Evolutionary conservation across 2,329 filamentous ascomycete species (phyloP), one percentile per base, ranked within the genome.

Genomic region (Aspergillus ibericus): DNA sequence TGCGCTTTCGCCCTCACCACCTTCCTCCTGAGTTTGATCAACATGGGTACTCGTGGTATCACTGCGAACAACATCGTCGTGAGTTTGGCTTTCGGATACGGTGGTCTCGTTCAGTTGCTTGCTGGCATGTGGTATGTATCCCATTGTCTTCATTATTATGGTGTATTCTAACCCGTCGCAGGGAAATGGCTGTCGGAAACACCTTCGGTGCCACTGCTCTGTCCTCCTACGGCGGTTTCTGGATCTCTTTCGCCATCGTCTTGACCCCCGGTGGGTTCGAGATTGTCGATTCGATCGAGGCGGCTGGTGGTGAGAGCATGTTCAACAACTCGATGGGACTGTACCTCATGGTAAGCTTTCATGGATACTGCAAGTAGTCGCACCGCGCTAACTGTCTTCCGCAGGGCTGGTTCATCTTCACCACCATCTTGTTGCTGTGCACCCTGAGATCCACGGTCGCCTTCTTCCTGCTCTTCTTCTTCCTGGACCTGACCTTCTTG

Each of bases 151-250:
- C 9, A 13, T 15, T 40, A 18, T 16, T 16, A 13, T 52, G 46
- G 34, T 20, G n/a, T 22, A 35, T 29, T 53, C 51, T 49, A 56
- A 61, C 34, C 58, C 20, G 9, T 49, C 22, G n/a, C 62, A 91
- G 89, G 89, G 90, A 93, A 79, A 91, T 93, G 85, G 89, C 90
- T 35, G 83, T 91, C n/a, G 90, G 90, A 58, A 93, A 93, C 81
- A 93, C 91, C 10, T 93, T 93, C 65, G 90, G 90, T 81, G 90
- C 89, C 53, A 93, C 90, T 22, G 89, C 90, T 18, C 79, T 93
- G 58, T 90, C 89, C 9, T 93, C 90, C 0, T 93, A 91, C 70
- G 90, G 91, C 67, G 90, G 90, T 63, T 93, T 93, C 83, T 93
- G 91, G 91, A 84, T 93, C 69, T 81, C 82, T 12, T 89, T 91